phyloP scores from a whole-genome alignment of 257 asterid genomes.

The Agastache rugosa region DNA sequence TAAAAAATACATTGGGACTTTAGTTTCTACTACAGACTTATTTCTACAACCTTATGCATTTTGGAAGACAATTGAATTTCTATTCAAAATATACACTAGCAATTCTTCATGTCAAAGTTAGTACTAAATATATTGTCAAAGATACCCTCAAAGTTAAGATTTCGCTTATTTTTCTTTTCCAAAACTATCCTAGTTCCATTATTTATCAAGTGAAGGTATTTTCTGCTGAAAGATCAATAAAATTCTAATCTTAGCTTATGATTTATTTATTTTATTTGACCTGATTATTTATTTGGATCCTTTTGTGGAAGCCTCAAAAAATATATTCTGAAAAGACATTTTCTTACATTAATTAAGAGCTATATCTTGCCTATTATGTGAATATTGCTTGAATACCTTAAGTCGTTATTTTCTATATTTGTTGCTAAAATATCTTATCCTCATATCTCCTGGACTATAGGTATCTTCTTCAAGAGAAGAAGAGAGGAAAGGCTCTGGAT shows the following conservation, averaged over 20 bases:
- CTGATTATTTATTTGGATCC: not conserved
- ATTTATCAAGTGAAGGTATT: not conserved
- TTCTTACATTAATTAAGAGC: not conserved
- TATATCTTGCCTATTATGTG: not conserved
- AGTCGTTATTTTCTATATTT: not conserved
- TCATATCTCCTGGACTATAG: conserved; percentile 43
- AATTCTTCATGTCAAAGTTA: not conserved
- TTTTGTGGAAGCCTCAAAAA: not conserved
- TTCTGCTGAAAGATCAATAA: not conserved
- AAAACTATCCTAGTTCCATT: not conserved
- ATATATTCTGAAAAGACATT: not conserved
- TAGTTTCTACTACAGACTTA: not conserved
- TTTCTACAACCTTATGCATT: not conserved
- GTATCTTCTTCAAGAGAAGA: conserved; percentile 89
- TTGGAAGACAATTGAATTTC: not conserved
- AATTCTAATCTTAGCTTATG: not conserved
- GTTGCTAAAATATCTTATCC: not conserved
- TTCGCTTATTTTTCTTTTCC: not conserved
- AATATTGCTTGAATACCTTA: not conserved
- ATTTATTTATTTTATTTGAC: not conserved
- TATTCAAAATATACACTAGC: not conserved
- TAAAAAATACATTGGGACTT: not conserved
- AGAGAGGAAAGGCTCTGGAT: conserved; percentile 92
- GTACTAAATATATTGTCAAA: not conserved
- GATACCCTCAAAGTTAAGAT: not conserved